Evolutionary conservation across 129 eudicot species (phyloP), one percentile per base, ranked within the genome.

Genomic region (Mikania micrantha): DNA sequence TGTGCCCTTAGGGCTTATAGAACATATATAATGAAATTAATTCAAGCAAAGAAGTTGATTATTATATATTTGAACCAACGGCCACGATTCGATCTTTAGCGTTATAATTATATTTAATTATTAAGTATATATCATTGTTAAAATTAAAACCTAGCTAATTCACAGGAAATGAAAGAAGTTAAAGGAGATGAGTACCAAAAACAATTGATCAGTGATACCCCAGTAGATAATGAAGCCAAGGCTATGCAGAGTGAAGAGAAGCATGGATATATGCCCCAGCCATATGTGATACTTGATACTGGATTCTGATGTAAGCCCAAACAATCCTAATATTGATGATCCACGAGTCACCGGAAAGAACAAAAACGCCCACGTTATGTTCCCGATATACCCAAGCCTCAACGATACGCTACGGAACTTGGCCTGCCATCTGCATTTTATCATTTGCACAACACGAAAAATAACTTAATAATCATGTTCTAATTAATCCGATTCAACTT

Each of bases 211-310:
- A 15, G 81, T 74, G 61, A 83, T 78, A 69, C 69, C 78, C 86
- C 87, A 85, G 67, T 80, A 88, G 66, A 85, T 81, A 45, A 85
- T 3, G 75, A 83, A 88, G 1, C 89, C 89, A 21, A 83, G 32
- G 72, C 85, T 79, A n/a, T 83, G 92, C 31, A 64, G 72, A 50
- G 79, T 66, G 32, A 83, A 85, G 13, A 85, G 85, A 47, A 81
- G 24, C 66, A 36, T 85, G 21, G 91, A 83, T 42, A 88, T 35
- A 65, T 88, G 96, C 25, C 96, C 96, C 35, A 85, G 86, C 96
- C 96, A 88, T 12, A 88, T 85, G 74, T 88, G 96, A 60, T 88
- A 88, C 74, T 85, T 88, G 80, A 88, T 74, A 78, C 93, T 88
- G 2, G 90, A 83, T 67, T 88, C 93, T 1, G 87, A 85, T 7